phyloP scores from a whole-genome alignment of 2,329 filamentous ascomycete genomes.

The Alternaria angustiovoidea region DNA sequence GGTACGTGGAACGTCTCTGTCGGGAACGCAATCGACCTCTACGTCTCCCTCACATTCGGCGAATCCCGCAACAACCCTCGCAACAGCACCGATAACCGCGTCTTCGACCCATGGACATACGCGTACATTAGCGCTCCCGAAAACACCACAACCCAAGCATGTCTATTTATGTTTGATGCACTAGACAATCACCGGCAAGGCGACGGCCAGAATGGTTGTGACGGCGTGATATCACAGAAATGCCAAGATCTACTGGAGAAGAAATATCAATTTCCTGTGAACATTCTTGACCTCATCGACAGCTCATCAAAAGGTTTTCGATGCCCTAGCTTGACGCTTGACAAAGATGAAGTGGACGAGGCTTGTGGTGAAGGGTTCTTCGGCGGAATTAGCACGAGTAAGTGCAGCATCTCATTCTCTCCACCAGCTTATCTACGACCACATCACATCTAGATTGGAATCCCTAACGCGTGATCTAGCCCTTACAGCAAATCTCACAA shows the following conservation, averaged over 20 bases:
- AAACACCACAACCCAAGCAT: neutral
- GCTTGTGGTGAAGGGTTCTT: neutral
- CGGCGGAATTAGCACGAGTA: neutral
- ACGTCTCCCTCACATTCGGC: conserved; percentile 2
- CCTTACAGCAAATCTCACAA: neutral
- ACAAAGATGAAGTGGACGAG: neutral
- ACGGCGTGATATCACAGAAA: neutral
- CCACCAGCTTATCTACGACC: fast-evolving
- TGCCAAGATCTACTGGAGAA: neutral
- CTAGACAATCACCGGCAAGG: neutral
- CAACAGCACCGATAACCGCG: too few relatives aligned
- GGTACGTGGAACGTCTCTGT: neutral
- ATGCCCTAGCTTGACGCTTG: too few relatives aligned
- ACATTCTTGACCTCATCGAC: neutral
- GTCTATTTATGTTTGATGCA: neutral
- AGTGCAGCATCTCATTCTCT: neutral
- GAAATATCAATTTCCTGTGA: neutral
- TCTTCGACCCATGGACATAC: neutral
- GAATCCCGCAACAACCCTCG: neutral
- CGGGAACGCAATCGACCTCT: neutral
- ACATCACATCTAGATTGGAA: neutral
- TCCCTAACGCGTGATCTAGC: neutral
- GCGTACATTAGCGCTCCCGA: neutral
- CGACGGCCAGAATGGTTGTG: neutral
- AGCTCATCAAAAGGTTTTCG: too few relatives aligned